phyloP scores from a whole-genome alignment of 2,329 filamentous ascomycete species.

The Aspergillus hiratsukae region DNA sequence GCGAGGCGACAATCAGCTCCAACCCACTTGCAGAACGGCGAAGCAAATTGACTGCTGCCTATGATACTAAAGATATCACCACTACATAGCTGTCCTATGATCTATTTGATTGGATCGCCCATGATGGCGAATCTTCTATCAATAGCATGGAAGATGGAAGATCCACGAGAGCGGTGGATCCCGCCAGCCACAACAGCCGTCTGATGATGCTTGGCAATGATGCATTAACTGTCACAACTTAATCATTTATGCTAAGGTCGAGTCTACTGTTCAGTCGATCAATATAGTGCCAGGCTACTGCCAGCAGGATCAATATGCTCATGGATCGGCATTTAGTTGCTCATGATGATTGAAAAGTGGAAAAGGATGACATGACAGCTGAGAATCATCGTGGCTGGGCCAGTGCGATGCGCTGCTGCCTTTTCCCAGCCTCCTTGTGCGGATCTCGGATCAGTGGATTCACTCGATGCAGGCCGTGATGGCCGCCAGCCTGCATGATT shows the following conservation, averaged over 20 bases:
- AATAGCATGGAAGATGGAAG: not conserved
- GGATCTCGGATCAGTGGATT: not conserved
- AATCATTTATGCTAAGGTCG: not conserved
- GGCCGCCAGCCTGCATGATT: not conserved
- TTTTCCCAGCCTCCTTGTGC: constrained; percentile 4
- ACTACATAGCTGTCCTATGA: not conserved
- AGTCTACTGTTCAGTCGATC: not conserved
- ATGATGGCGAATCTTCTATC: not conserved
- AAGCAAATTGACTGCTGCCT: too few relatives aligned
- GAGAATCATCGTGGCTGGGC: constrained; percentile 1
- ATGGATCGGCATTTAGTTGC: not conserved
- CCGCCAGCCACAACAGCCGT: not conserved
- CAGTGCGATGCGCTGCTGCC: not conserved
- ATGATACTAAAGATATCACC: too few relatives aligned
- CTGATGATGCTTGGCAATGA: not conserved
- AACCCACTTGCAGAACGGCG: too few relatives aligned
- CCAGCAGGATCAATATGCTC: not conserved
- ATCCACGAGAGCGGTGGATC: not conserved
- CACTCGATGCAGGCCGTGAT: not conserved
- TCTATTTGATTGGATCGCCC: not conserved
- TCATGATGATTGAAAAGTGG: not conserved
- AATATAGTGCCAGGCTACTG: not conserved
- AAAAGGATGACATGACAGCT: not conserved
- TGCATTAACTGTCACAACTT: not conserved
- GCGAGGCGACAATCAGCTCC: too few relatives aligned